A percentile compares a stretch with the other conserved stretches of the same genome.
Conservation (phyloP, 2,329 filamentous ascomycete species). For the Ophiosphaerella narmari region DNA sequence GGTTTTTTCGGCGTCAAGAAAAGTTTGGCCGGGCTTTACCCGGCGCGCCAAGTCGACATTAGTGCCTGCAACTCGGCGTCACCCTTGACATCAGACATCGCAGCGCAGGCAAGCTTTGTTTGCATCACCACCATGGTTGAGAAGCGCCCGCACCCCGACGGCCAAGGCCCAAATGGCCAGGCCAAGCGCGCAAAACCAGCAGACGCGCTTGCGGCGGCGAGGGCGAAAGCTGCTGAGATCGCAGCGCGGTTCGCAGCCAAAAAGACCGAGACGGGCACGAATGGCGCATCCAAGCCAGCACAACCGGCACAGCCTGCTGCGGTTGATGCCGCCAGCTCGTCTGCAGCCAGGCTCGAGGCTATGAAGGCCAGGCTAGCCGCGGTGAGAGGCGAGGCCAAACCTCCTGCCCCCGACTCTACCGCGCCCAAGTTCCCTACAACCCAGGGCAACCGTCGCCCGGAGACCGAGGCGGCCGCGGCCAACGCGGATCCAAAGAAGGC, state of each 20-base stretch:
- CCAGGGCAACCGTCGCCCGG: slow-evolving; percentile 59
- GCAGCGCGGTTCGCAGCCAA: slow-evolving; percentile 39
- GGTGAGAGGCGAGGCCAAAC: slow-evolving; percentile 50
- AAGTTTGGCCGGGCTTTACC: slow-evolving; percentile 34
- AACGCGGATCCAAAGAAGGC: slow-evolving; percentile 37
- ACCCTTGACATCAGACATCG: slow-evolving; percentile 7
- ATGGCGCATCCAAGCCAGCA: slow-evolving; percentile 18
- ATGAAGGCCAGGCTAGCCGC: slow-evolving; percentile 35
- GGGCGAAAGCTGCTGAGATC: slow-evolving; percentile 40
- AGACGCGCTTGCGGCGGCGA: slow-evolving; percentile 37
- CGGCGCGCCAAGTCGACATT: slow-evolving; percentile 20
- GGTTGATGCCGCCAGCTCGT: slow-evolving; percentile 7
- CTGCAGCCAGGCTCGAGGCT: slow-evolving; percentile 15
- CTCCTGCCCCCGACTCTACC: slow-evolving; percentile 47
- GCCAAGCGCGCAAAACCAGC: slow-evolving; percentile 48
- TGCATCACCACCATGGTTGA: slow-evolving; percentile 42
- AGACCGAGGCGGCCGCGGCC: slow-evolving; percentile 29
- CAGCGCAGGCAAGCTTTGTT: not conserved
- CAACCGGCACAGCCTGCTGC: slow-evolving; percentile 17
- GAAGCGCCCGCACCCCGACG: slow-evolving; percentile 50
- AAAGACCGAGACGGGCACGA: slow-evolving; percentile 23
- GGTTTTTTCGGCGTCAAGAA: slow-evolving; percentile 31
- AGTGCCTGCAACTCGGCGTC: slow-evolving; percentile 17
- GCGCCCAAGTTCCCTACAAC: slow-evolving; percentile 60
- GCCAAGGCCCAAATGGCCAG: slow-evolving; percentile 34